Conservation (phyloP, 768 basidiomycete species). For the Aureoboletus auriporus region DNA sequence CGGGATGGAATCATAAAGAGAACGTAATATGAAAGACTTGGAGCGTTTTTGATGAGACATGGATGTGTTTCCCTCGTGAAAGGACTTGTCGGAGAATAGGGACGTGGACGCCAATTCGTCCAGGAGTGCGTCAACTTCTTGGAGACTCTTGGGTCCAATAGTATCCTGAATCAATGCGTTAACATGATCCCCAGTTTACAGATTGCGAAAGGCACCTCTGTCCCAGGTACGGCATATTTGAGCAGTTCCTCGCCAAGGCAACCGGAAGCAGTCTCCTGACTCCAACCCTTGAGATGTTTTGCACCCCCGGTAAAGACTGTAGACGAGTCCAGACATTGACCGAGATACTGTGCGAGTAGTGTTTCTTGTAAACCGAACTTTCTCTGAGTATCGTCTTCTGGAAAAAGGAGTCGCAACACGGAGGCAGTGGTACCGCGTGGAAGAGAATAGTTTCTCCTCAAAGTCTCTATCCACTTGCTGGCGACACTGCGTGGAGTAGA, state of each 20-base stretch:
- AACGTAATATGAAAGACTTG: conserved; percentile 39
- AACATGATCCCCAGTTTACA: conserved; percentile 1
- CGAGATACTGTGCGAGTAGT: conserved; percentile 49
- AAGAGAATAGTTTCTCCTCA: conserved; percentile 42
- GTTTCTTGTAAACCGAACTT: conserved; percentile 74
- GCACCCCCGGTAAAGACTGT: conserved; percentile 21
- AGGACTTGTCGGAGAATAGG: conserved; percentile 49
- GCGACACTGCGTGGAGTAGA: conserved; percentile 41
- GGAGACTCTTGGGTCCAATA: conserved; percentile 32
- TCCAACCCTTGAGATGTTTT: conserved; percentile 36
- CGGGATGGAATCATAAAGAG: conserved; percentile 56
- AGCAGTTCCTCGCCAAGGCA: conserved; percentile 71
- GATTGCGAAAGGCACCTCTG: conserved; percentile 24
- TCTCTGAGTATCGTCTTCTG: conserved; percentile 69
- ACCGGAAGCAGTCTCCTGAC: conserved; percentile 43
- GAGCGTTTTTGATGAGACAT: conserved; percentile 31
- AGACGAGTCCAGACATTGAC: conserved; percentile 43
- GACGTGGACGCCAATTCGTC: conserved; percentile 72
- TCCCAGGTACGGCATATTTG: conserved; percentile 34
- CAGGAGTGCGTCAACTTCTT: conserved; percentile 61
- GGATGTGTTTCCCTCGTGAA: conserved; percentile 32
- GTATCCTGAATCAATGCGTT: conserved; percentile 13
- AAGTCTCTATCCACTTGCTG: conserved; percentile 39
- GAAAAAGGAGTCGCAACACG: conserved; percentile 77
- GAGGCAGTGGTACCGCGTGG: conserved; percentile 51